phyloP scores from a whole-genome alignment of 176 grass and related monocot species.

The Tuctoria greenei region DNA sequence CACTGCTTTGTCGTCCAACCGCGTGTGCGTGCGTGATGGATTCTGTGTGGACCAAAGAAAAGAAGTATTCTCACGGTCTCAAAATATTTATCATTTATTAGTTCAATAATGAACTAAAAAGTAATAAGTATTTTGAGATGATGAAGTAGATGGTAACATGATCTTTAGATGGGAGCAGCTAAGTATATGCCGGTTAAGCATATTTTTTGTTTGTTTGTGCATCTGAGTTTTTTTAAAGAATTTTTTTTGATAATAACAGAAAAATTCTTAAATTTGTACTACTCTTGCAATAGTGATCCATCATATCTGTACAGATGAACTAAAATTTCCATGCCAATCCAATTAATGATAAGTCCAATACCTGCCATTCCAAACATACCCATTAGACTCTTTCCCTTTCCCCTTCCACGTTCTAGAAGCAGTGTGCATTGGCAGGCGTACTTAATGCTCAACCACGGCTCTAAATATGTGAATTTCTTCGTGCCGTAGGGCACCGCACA shows the following conservation, averaged over 20 bases:
- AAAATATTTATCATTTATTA: too few species aligned
- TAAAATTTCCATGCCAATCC: not conserved
- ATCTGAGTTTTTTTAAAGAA: too few species aligned
- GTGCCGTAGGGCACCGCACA: not conserved
- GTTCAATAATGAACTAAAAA: too few species aligned
- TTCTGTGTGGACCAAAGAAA: too few species aligned
- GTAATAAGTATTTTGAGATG: too few species aligned
- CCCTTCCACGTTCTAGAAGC: not conserved
- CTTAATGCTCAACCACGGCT: constrained; percentile 2
- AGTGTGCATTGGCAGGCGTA: not conserved
- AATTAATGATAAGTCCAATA: not conserved
- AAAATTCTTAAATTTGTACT: not conserved
- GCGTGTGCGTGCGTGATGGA: not conserved
- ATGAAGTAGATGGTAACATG: too few species aligned
- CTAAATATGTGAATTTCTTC: not conserved
- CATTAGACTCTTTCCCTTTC: not conserved
- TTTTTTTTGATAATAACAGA: too few species aligned
- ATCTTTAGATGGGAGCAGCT: too few species aligned
- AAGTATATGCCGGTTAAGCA: too few species aligned
- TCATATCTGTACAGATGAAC: not conserved
- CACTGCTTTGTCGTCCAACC: too few species aligned
- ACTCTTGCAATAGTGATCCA: not conserved
- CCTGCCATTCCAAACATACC: not conserved
- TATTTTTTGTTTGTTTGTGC: too few species aligned
- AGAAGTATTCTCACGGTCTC: too few species aligned